Evolutionary conservation across 139 green algal genomes (phyloP), one percentile per base, ranked within the genome.

Genomic region (Micractinium sp.): DNA sequence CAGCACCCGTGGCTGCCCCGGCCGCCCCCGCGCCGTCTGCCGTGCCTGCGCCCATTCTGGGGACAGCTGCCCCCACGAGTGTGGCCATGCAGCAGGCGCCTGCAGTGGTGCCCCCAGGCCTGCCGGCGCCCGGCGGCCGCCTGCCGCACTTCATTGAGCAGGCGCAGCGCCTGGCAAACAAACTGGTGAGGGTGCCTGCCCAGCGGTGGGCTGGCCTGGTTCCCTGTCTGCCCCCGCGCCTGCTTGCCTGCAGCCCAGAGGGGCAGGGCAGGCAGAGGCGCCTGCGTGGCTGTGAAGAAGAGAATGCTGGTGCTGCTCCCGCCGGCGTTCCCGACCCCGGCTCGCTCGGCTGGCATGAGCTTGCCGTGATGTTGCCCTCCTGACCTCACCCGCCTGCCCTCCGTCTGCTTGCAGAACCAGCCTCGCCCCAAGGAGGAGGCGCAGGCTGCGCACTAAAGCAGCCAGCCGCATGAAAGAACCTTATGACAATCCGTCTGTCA

Each of bases 111-210:
- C 35, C 22, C 16, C 19, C 1, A 9, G 39, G 33, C 74, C 18
- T 53, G 74, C 20, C 74, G 74, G n/a, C 53, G 74, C n/a, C 74
- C 25, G 47, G 41, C 14, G 78, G 78, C 13, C 78, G 78, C 78
- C 78, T 84, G 41, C 78, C 78, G 47, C 78, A 25, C 25, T 36
- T 84, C 3, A 84, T 84, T 16, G 78, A 84, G 41, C n/a, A 67
- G 47, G 78, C 78, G 78, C 78, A 84, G 78, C 78, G 41, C 29
- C 41, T 84, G 9, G 78, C 78, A 31, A n/a, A 29, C 20, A 35
- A 67, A 47, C 78, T 63, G 78, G 78, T 84, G 41, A 84, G 78
- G 9, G 29, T 39, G 3, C 47, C 9, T 56, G 47, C 47, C 47
- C 47, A 9, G 47, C 1, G 1, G 12, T 2, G 71, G 71, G 35